Evolutionary conservation across 139 green algal genomes (phyloP), one percentile per base, ranked within the genome.

Genomic region (Coccomyxa sp.): DNA sequence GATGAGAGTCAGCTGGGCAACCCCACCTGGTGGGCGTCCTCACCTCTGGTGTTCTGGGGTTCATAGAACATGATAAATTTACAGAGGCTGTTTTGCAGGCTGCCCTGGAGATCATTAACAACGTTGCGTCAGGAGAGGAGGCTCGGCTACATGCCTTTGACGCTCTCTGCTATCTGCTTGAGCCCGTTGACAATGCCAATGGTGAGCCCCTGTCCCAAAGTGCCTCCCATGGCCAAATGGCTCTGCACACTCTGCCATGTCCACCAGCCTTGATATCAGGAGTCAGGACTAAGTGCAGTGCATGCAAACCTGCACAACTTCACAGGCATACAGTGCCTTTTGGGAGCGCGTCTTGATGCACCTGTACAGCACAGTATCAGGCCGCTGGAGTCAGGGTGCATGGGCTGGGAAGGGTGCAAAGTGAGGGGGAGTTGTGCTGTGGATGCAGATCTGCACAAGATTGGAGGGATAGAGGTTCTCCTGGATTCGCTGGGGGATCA

Each of bases 161-260:
- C n/a, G 88, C 91, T 31, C 87, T 97, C 76, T 84, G 90, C 57
- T 67, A 89, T 38, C 85, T 97, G 51, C 90, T 95, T 75, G 93
- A 97, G 84, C 92, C 91, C 27, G 94, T 97, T 23, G 92, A 97
- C 86, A 95, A 95, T 79, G 93, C 94, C 0, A 97, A 97, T 67
- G 88, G 93, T 96, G 76, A 80, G 87, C 10, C 3, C 4, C 7
- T 71, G 18, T 71, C 63, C 63, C 21, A 71, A 1, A 21, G 18
- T 71, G 18, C 63, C 18, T 71, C 63, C 63, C 63, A 21, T 71
- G 63, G 9, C 18, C 63, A 71, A 25, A 71, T 71, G 18, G 1
- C 18, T 25, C 21, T 14, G 18, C 10, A 9, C 63, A 71, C 63
- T 51, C 63, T 71, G 63, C 21, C 63, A 71, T 71, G 63, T 71